phyloP scores from a whole-genome alignment of 2,329 filamentous ascomycete species.

The Nannizziopsis arthrosporioides region DNA sequence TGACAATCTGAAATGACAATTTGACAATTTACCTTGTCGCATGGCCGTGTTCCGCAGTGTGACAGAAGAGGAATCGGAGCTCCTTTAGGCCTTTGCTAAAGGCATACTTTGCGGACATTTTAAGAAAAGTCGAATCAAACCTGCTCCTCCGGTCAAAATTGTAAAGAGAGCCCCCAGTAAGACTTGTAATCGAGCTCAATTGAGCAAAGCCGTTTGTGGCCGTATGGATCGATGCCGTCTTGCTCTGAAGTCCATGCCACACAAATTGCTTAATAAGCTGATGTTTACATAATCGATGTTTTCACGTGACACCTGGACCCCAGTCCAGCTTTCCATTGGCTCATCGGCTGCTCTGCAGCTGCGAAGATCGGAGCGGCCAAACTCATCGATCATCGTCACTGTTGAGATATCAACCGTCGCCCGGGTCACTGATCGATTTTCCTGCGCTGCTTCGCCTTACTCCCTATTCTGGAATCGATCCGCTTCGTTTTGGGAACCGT shows the following conservation, averaged over 20 bases:
- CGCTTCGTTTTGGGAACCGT: too few relatives aligned
- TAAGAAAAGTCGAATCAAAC: slow-evolving; percentile 19
- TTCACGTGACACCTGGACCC: not conserved
- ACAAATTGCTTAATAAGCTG: not conserved
- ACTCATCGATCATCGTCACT: not conserved
- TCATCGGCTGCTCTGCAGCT: not conserved
- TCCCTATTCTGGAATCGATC: not conserved
- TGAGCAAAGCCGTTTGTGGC: slow-evolving; percentile 7
- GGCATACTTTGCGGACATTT: slow-evolving; percentile 85
- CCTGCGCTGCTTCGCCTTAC: not conserved
- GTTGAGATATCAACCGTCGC: not conserved
- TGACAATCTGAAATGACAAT: not conserved
- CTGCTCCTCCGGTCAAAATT: not conserved
- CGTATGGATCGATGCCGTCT: not conserved
- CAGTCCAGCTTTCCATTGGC: not conserved
- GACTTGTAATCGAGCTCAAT: slow-evolving; percentile 9
- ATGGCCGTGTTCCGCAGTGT: slow-evolving; percentile 81
- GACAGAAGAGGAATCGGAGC: slow-evolving; percentile 94
- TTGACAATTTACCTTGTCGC: slow-evolving; percentile 59
- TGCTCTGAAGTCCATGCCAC: not conserved
- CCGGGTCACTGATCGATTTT: not conserved
- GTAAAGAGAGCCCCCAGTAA: not conserved
- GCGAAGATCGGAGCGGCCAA: slow-evolving; percentile 11
- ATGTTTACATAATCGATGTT: not conserved
- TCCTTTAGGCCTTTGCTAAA: slow-evolving; percentile 85